phyloP scores from a whole-genome alignment of 495 filamentous ascomycete species.

The Mytilinidion resinicola region DNA sequence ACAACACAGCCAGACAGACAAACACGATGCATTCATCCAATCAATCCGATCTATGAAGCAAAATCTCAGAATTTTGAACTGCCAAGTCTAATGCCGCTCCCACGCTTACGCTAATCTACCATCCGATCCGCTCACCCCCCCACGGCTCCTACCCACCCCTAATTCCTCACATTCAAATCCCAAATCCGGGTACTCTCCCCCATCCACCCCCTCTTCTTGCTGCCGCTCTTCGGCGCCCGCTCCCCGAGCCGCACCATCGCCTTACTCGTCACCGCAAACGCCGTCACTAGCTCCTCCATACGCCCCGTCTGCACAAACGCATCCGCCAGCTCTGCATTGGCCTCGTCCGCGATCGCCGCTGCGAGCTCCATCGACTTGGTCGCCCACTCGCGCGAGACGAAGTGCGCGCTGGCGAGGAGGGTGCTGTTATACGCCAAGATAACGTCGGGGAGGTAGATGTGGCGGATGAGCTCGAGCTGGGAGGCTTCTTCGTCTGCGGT shows the following conservation, averaged over 20 bases:
- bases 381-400: constrained; percentile 56
- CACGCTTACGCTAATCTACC: no score
- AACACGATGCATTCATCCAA: no score
- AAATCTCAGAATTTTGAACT: no score
- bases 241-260: constrained; percentile 60
- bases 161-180: constrained; percentile 25
- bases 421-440: constrained; percentile 73
- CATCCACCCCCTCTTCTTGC: constrained; percentile 22
- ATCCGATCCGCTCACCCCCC: background rate
- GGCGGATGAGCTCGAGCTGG: constrained; percentile 48
- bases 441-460: constrained; percentile 72
- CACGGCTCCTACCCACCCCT: no score
- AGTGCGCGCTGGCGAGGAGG: constrained; percentile 61
- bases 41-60: no score
- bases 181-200: constrained; percentile 25
- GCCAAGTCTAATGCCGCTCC: no score
- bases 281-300: constrained; percentile 72
- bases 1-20: no score
- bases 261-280: constrained; percentile 66
- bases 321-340: constrained; percentile 52
- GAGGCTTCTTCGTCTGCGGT: constrained; percentile 9
- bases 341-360: constrained; percentile 57
- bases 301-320: constrained; percentile 59
- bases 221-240: background rate
- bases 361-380: constrained; percentile 75